Conservation (phyloP, 2,329 filamentous ascomycete species). For the Beauveria varroae region DNA sequence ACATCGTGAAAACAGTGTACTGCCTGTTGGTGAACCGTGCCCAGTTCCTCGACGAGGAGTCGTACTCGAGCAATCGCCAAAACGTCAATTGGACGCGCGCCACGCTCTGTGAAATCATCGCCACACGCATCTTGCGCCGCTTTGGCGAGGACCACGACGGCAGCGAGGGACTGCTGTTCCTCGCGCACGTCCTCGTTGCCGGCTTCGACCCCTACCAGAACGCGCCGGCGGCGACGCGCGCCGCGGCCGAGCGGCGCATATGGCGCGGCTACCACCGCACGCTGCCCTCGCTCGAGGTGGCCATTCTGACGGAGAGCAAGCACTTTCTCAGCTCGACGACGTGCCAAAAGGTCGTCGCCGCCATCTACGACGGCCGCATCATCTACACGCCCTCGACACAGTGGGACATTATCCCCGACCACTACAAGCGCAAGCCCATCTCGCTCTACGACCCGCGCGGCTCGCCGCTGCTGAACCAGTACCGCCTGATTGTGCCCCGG, state of each 20-base stretch:
- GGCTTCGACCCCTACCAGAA: constrained; percentile 84
- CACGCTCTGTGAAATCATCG: constrained; percentile 72
- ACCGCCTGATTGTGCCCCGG: constrained; percentile 73
- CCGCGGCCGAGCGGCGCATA: constrained; percentile 44
- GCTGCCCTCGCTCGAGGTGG: constrained; percentile 72
- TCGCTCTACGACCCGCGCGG: constrained; percentile 71
- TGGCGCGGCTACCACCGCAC: constrained; percentile 48
- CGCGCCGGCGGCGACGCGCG: constrained; percentile 59
- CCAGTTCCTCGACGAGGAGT: constrained; percentile 72
- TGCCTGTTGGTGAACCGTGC: constrained; percentile 75
- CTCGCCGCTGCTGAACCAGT: constrained; percentile 74
- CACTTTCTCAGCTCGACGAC: constrained; percentile 68
- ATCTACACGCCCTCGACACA: constrained; percentile 77
- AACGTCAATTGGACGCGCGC: constrained; percentile 75
- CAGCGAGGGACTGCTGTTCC: constrained; percentile 59
- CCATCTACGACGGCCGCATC: constrained; percentile 73
- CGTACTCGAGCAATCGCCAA: constrained; percentile 67
- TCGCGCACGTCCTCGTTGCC: constrained; percentile 73
- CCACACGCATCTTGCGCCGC: constrained; percentile 67
- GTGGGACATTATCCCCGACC: constrained; percentile 76
- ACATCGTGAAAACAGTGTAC: constrained; percentile 48
- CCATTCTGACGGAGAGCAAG: constrained; percentile 77
- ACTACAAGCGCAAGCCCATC: constrained; percentile 78
- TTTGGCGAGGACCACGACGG: constrained; percentile 73
- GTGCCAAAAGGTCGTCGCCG: constrained; percentile 74